These are phyloP conservation scores for Daucus carota DNA, from an alignment of 129 eudicot species.

Conservation along the genomic window DH1_v3.0 NC_030383.2:5797501-5798000, in stretches of 20 bases:
- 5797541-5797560: background rate
- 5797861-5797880: background rate
- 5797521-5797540: too few relatives aligned
- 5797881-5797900: background rate
- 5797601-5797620: background rate
- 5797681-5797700: background rate
- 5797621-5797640: background rate
- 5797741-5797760: background rate
- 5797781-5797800: constrained; percentile 57
- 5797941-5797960: background rate
- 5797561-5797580: background rate
- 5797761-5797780: background rate
- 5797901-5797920: background rate
- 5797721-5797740: background rate
- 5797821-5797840: background rate
- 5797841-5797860: background rate
- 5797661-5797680: background rate
- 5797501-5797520: background rate
- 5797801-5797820: constrained; percentile 62
- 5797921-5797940: background rate
- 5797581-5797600: background rate
- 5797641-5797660: background rate
- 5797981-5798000: too few relatives aligned
- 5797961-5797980: background rate
- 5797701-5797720: background rate